These are phyloP conservation scores for Candida sanyaensis DNA, from an alignment of 1,139 yeast species.

Conservation along the genomic window DNA sequence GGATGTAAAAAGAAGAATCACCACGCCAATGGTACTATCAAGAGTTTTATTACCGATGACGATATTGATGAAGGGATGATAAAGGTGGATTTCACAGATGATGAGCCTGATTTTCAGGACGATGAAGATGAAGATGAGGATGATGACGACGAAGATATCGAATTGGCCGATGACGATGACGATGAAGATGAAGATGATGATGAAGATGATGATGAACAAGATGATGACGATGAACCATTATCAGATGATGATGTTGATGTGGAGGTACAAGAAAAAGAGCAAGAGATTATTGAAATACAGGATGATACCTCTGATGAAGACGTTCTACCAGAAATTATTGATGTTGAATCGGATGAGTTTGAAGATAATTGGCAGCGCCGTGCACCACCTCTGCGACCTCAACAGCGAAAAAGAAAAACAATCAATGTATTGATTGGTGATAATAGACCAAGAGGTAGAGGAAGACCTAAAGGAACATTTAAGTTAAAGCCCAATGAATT, in stretches of 20 bases:
- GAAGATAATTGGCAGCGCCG: not conserved
- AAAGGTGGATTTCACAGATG: constrained; percentile 12
- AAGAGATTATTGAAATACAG: not conserved
- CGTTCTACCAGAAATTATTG: not conserved
- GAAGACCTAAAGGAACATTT: constrained; percentile 17
- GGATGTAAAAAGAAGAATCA: constrained; percentile 7
- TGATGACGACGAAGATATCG: constrained; percentile 11
- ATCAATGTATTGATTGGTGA: constrained; percentile 11
- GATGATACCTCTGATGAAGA: constrained; percentile 3
- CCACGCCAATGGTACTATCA: not conserved
- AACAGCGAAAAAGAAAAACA: constrained; percentile 12
- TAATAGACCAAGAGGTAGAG: constrained; percentile 14
- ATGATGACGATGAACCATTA: constrained; percentile 5
- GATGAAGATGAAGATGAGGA: constrained; percentile 16
- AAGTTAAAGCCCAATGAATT: constrained; percentile 8
- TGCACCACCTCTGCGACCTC: constrained; percentile 1
- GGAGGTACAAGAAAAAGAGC: not conserved
- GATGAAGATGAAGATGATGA: constrained; percentile 7
- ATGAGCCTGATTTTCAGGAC: constrained; percentile 14
- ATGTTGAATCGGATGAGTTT: not conserved
- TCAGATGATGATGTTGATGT: not conserved
- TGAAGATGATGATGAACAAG: constrained; percentile 6
- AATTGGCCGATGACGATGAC: constrained; percentile 13
- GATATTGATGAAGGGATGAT: constrained; percentile 15
- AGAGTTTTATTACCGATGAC: constrained; percentile 10